phyloP scores from a whole-genome alignment of 768 basidiomycete species.

The Galerina marginata region DNA sequence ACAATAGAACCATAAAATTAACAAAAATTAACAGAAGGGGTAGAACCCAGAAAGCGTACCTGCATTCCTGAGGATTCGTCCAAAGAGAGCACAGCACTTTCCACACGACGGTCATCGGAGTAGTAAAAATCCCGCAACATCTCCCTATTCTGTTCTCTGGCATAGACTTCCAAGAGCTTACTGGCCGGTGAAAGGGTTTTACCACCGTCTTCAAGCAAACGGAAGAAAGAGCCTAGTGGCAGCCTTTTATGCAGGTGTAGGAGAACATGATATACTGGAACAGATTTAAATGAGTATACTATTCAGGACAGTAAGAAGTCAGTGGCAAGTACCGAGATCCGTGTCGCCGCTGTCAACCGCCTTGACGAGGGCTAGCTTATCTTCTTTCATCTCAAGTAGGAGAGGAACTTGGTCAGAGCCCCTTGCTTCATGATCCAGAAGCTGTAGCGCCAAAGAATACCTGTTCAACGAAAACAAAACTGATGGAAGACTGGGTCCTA shows the following conservation, averaged over 20 bases:
- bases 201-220: conserved; percentile 90
- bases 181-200: conserved; percentile 74
- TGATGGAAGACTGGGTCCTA: conserved; percentile 30
- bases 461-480: not conserved
- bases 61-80: conserved; percentile 76
- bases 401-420: conserved; percentile 94
- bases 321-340: conserved; percentile 72
- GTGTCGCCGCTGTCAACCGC: conserved; percentile 96
- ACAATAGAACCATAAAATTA: not conserved
- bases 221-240: conserved; percentile 91
- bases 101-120: conserved; percentile 93
- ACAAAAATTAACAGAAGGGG: not conserved
- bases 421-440: conserved; percentile 89
- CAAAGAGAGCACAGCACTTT: conserved; percentile 88
- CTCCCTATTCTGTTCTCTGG: conserved; percentile 86
- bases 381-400: conserved; percentile 94
- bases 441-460: conserved; percentile 41
- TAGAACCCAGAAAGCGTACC: conserved; percentile 42
- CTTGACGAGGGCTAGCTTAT: conserved; percentile 83
- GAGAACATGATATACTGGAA: conserved; percentile 91
- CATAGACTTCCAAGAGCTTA: conserved; percentile 86
- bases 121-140: conserved; percentile 97
- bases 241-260: conserved; percentile 85
- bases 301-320: not conserved
- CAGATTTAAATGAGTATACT: conserved; percentile 1